Conservation (phyloP, 78 protist genomes). For the Mantamonas sphyraenae region DNA sequence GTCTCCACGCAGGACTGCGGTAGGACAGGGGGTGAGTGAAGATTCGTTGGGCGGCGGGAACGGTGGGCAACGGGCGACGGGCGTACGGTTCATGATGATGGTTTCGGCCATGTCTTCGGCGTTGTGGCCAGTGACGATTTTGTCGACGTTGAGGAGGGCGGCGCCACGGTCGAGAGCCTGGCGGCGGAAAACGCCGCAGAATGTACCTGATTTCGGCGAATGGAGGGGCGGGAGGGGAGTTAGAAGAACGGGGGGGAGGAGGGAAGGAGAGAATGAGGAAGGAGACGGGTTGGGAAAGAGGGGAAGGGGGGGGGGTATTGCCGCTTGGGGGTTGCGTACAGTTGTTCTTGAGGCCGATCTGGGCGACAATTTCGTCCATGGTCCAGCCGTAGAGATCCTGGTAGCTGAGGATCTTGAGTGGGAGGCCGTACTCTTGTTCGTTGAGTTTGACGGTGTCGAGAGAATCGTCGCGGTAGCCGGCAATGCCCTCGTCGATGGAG, state of each 20-base stretch:
- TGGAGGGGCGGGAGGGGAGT: background rate
- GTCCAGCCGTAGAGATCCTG: constrained; percentile 86
- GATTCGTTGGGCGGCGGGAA: background rate
- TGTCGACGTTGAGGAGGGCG: constrained; percentile 33
- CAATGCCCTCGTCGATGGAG: constrained; percentile 91
- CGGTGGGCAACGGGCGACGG: background rate
- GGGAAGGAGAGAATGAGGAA: too few relatives aligned
- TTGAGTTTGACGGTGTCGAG: constrained; percentile 78
- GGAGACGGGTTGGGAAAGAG: background rate
- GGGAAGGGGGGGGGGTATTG: background rate
- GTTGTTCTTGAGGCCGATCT: constrained; percentile 62
- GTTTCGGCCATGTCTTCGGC: constrained; percentile 93
- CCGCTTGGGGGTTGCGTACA: constrained; percentile 27
- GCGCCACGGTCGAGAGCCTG: constrained; percentile 90
- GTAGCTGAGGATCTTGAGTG: constrained; percentile 70
- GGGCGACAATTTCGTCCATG: constrained; percentile 77
- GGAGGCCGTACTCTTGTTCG: constrained; percentile 54
- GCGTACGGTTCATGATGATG: constrained; percentile 71
- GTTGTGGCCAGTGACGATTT: constrained; percentile 85
- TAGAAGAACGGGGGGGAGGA: background rate
- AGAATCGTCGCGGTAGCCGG: constrained; percentile 90
- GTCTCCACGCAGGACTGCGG: constrained; percentile 75
- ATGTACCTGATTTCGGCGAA: constrained; percentile 36
- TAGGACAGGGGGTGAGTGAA: background rate
- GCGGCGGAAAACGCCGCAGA: constrained; percentile 87